These are phyloP conservation scores for Stagonosporopsis chrysanthemi DNA, from an alignment of 2,329 filamentous ascomycete species.

Conservation along the genomic window DNA sequence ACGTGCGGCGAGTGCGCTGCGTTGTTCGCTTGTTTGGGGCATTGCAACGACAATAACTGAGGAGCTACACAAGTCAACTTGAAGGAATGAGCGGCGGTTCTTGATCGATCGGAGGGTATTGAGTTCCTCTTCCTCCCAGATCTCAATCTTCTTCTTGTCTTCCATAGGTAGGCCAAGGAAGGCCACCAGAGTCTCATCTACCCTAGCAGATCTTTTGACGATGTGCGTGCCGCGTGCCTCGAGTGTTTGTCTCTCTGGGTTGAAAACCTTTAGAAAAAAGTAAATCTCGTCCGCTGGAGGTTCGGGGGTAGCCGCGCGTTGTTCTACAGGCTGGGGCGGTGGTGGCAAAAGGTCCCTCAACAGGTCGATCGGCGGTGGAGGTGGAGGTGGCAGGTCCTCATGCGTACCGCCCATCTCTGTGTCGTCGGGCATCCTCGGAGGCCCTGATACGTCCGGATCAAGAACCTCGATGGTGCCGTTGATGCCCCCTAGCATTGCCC, in stretches of 20 bases:
- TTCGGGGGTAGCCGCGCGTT: slow-evolving; percentile 29
- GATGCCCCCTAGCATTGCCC: slow-evolving; percentile 36
- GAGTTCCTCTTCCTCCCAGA: slow-evolving; percentile 58
- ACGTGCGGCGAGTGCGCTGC: slow-evolving; percentile 39
- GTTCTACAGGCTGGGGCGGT: slow-evolving; percentile 29
- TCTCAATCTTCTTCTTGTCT: slow-evolving; percentile 54
- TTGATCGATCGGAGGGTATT: slow-evolving; percentile 38
- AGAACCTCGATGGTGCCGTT: background rate
- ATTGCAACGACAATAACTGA: slow-evolving; percentile 44
- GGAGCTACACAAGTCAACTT: slow-evolving; percentile 42
- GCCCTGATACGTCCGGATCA: slow-evolving; percentile 20
- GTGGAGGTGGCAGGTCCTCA: slow-evolving; percentile 34
- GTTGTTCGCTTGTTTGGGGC: slow-evolving; percentile 39
- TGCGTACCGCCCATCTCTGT: slow-evolving; percentile 49
- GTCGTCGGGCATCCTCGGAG: slow-evolving; percentile 34
- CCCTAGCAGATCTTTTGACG: slow-evolving; percentile 39
- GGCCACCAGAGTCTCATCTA: slow-evolving; percentile 44
- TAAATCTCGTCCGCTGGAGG: slow-evolving; percentile 47
- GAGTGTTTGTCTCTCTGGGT: slow-evolving; percentile 46
- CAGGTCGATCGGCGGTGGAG: slow-evolving; percentile 33
- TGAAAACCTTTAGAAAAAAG: slow-evolving; percentile 52
- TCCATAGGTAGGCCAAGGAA: slow-evolving; percentile 41
- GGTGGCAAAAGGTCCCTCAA: slow-evolving; percentile 25
- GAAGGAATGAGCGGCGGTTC: slow-evolving; percentile 43
- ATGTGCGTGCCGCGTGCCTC: slow-evolving; percentile 45